Percentiles rank a stretch among this genome's conserved stretches.
Conservation (phyloP, 1,284 basidiomycete species). For the Sporisorium exsertum region DNA sequence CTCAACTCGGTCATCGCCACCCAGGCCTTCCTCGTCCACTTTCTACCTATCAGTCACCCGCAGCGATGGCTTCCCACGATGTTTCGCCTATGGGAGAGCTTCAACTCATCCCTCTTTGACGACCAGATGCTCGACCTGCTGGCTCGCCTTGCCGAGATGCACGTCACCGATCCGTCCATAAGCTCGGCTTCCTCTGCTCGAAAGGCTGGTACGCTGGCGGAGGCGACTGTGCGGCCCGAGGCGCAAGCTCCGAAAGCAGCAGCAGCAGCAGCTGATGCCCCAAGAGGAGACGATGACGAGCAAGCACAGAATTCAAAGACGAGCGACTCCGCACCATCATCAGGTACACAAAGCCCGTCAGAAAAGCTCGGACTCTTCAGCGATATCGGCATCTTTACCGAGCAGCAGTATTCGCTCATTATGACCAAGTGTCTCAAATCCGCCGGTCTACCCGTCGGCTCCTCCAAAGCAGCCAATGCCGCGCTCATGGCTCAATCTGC, state of each 20-base stretch:
- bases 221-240: constrained; percentile 24
- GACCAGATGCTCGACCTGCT: constrained; percentile 86
- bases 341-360: constrained; percentile 25
- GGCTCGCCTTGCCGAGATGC: constrained; percentile 81
- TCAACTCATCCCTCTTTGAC: constrained; percentile 83
- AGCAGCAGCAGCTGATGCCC: too few species aligned
- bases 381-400: constrained; percentile 88
- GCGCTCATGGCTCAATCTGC: constrained; percentile 63
- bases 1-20: constrained; percentile 73
- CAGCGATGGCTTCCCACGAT: constrained; percentile 65
- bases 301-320: neutral
- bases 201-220: constrained; percentile 20
- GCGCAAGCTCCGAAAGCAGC: constrained; percentile 9
- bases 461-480: constrained; percentile 53
- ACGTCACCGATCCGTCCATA: constrained; percentile 73
- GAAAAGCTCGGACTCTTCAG: constrained; percentile 72
- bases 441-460: constrained; percentile 78
- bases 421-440: constrained; percentile 87
- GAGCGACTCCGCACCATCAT: constrained; percentile 10
- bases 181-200: constrained; percentile 37
- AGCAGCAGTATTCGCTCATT: constrained; percentile 85
- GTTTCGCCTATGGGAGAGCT: constrained; percentile 86
- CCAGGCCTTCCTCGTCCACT: constrained; percentile 67
- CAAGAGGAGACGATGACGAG: constrained; percentile 8
- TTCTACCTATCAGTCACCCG: constrained; percentile 63